Evolutionary conservation across 2,329 filamentous ascomycete species (phyloP), one percentile per base, ranked within the genome.

Genomic region (Exophiala aquamarina): DNA sequence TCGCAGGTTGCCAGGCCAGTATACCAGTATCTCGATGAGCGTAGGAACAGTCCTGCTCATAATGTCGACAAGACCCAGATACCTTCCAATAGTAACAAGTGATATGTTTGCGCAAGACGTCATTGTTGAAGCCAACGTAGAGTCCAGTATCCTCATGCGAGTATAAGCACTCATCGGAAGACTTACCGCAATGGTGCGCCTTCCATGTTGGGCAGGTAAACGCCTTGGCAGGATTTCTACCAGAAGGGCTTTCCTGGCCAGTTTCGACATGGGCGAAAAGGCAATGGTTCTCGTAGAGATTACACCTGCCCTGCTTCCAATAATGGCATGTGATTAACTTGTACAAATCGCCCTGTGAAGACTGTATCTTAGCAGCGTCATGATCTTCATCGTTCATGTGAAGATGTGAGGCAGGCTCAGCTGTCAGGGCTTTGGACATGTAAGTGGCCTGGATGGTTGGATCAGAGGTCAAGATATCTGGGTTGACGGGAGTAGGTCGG

Each of bases 241-340:
- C 36, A 14, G 32, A 13, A 2, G 50, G 47, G 3, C 42, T 44
- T n/a, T 40, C 18, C 9, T 39, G 44, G 9, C 54, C 51, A 20
- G 54, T 56, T 5, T 44, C 28, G 28, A n/a, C 14, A 26, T 56
- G 54, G 11, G 54, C 44, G 39, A 43, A 56, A 13, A 52, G 18
- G 28, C 54, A 56, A 20, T 56, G 50, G 17, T 21, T 33, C 35
- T 56, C 50, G 8, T 18, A 14, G 17, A 47, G 40, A 13, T 15
- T 19, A 32, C 54, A 53, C 13, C 33, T 37, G 21, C 21, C 17
- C 13, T 31, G 13, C 15, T 41, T 29, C 52, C 52, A 55, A 8
- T 29, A 41, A 17, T 45, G 47, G 38, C 53, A 56, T 14, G 53
- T 54, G 15, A 58, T 47, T 13, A 44, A 23, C 34, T 58, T 56